phyloP scores from a whole-genome alignment of 2,329 filamentous ascomycete genomes.

The Dothiorella sarmentorum region DNA sequence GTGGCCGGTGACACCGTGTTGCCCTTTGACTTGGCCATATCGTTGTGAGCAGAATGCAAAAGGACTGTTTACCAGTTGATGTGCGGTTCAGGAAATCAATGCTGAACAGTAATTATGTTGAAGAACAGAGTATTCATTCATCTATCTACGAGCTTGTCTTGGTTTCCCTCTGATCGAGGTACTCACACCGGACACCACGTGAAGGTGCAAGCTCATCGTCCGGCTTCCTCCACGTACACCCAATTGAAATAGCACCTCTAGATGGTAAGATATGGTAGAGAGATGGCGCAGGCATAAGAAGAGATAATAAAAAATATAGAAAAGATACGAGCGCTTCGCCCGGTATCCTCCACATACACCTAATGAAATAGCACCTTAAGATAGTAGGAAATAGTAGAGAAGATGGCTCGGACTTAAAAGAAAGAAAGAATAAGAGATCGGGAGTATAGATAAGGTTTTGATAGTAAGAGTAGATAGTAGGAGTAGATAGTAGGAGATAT shows the following conservation, averaged over 20 bases:
- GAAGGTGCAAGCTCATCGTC: conserved; percentile 7
- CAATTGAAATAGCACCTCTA: neutral
- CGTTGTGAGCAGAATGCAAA: too few relatives aligned
- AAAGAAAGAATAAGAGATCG: neutral
- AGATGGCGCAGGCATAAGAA: neutral
- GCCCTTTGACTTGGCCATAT: too few relatives aligned
- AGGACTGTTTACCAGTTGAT: neutral
- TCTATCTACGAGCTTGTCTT: conserved; percentile 7
- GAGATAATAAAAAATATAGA: neutral
- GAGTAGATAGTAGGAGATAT: neutral
- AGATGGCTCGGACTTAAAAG: too few relatives aligned
- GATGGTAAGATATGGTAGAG: neutral
- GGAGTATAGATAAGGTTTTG: neutral
- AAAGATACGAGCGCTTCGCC: neutral
- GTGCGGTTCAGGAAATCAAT: neutral
- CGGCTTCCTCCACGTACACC: conserved; percentile 2
- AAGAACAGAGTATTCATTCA: neutral
- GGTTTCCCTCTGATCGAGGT: conserved; percentile 1
- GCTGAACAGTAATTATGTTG: neutral
- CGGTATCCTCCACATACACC: neutral
- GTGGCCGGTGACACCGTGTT: too few relatives aligned
- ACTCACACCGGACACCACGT: conserved; percentile 8
- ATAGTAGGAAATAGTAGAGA: neutral
- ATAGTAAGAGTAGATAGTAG: neutral
- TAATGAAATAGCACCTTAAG: neutral